Evolutionary conservation across 2,329 filamentous ascomycete species (phyloP), one percentile per base, ranked within the genome.

Genomic region (Ophiostoma sp.): DNA sequence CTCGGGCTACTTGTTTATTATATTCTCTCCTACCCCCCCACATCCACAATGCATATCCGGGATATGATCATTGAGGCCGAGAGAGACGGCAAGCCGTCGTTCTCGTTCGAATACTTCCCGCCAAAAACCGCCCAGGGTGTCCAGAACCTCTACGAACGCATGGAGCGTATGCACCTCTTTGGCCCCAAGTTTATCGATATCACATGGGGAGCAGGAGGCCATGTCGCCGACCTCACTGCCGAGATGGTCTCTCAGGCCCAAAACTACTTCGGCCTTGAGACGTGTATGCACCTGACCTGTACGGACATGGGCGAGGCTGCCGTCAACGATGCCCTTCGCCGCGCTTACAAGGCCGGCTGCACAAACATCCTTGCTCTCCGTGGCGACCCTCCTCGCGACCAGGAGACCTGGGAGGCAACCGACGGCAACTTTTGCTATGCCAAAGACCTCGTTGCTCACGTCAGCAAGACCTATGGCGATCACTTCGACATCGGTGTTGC

Each of bases 61-160:
- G 88, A 95, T 75, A 97, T 97, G 84, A 85, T 99, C 75, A 83
- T 86, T 74, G 90, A 94, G 74, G 89, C 93, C 79, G 87, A 93
- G 80, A 85, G 86, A 81, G 87, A 89, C 75, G 87, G 88, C 77
- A 86, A 90, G 75, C 90, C 93, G 69, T 95, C 93, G 76, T 97
- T 97, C 84, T 99, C 95, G 70, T 99, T 99, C 82, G 95, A 99
- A 79, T 99, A 97, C 84, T 99, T 99, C 81, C 95, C 95, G 66
- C 95, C 95, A 52, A 99, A 99, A 83, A 99, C 95, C 7, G 90
- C 92, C 11, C 92, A 95, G 81, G 95, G 95, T 84, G 94, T 99
- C 12, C 95, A 99, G 81, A 99, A 99, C 79, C 88, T 99, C 69
- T 99, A 99, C 84, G 95, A 99, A 75, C 92, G 95, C 74, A 98